These are phyloP conservation scores for Nemania sp. DNA, from an alignment of 2,329 filamentous ascomycete genomes.

Conservation along the genomic window DNA sequence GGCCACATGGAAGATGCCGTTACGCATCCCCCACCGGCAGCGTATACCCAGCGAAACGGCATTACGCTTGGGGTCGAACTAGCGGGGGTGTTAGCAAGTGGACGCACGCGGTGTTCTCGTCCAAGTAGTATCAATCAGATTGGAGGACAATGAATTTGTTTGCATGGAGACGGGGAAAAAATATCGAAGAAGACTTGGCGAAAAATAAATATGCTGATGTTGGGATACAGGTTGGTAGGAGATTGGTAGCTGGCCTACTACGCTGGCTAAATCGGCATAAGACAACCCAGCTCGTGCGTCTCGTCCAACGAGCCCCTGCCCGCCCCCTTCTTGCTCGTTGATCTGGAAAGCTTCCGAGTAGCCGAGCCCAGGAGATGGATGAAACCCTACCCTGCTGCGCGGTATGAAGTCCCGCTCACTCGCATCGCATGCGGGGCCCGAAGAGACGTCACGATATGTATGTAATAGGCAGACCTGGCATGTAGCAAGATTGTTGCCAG, in stretches of 20 bases:
- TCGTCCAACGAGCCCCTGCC: constrained; percentile 6
- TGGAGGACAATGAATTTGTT: background rate
- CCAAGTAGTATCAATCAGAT: background rate
- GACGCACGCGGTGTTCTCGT: background rate
- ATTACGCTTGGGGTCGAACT: constrained; percentile 66
- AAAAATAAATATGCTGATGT: background rate
- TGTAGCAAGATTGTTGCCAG: constrained; percentile 2
- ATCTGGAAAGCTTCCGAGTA: constrained; percentile 24
- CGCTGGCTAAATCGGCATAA: constrained; percentile 18
- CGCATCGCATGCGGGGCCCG: constrained; percentile 10
- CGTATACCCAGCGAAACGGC: constrained; percentile 66
- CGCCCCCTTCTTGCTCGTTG: constrained; percentile 1
- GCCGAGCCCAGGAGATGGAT: constrained; percentile 14
- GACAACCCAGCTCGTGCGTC: constrained; percentile 4
- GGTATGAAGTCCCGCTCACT: constrained; percentile 4
- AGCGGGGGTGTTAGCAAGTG: constrained; percentile 1
- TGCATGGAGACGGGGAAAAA: background rate
- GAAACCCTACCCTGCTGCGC: constrained; percentile 17
- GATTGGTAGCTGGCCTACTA: background rate
- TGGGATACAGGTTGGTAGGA: background rate
- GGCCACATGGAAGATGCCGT: constrained; percentile 71
- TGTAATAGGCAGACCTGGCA: background rate
- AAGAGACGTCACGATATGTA: background rate
- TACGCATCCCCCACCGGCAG: constrained; percentile 71
- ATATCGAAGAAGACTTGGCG: background rate